Evolutionary conservation across 257 asterid genomes (phyloP).

Genomic region (Penstemon davidsonii): DNA sequence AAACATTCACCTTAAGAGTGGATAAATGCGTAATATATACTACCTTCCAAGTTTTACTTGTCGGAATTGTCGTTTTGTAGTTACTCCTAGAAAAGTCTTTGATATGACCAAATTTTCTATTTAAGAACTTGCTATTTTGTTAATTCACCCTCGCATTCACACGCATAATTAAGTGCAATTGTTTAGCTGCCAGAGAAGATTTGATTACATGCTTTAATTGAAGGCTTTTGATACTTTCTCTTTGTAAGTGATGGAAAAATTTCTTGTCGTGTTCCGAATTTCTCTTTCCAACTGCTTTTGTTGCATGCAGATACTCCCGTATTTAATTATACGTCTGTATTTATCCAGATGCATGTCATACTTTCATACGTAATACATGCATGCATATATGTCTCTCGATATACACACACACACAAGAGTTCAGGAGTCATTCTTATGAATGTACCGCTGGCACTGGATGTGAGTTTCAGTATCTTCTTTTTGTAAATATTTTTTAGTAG

Average conservation of each 20-base stretch:
- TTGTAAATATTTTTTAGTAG: background rate
- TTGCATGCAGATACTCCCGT: background rate
- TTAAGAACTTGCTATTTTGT: background rate
- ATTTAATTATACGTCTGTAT: background rate
- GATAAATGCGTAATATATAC: constrained; percentile 66
- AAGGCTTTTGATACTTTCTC: background rate
- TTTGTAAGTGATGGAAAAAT: background rate
- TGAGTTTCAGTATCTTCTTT: background rate
- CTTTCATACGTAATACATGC: background rate
- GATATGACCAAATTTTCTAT: constrained; percentile 1
- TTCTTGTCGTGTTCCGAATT: background rate
- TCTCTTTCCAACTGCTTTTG: constrained; percentile 3
- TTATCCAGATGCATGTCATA: background rate
- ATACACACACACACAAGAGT: background rate
- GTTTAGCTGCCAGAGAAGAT: background rate
- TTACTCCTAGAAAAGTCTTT: constrained; percentile 12
- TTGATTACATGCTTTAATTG: background rate
- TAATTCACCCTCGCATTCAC: background rate
- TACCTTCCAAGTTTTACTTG: constrained; percentile 13
- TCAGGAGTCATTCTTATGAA: background rate
- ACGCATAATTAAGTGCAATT: background rate
- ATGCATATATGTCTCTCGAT: background rate
- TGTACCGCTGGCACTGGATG: background rate
- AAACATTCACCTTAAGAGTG: constrained; percentile 74
- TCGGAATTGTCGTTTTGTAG: constrained; percentile 14